A percentile compares a stretch with the other conserved stretches of the same genome.
Conservation (phyloP, 2,329 filamentous ascomycete species). For the Byssothecium circinans region DNA sequence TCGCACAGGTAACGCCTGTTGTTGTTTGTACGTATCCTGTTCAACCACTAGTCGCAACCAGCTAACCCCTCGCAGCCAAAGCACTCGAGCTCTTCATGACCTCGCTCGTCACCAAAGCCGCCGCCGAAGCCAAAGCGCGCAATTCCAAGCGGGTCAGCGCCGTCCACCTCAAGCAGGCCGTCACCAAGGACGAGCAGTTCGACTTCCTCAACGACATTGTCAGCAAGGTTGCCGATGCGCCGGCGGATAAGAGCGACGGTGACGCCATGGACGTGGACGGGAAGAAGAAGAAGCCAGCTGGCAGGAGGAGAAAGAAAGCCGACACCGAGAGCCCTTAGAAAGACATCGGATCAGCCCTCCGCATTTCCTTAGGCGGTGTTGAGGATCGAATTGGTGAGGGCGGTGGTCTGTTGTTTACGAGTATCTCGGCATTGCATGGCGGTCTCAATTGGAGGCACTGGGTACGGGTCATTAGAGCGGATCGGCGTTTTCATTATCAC, state of each 20-base stretch:
- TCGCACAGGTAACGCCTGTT: slow-evolving; percentile 94
- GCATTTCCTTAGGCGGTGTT: background rate
- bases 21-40: slow-evolving; percentile 67
- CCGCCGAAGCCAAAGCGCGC: slow-evolving; percentile 77
- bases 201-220: slow-evolving; percentile 94
- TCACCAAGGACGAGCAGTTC: slow-evolving; percentile 86
- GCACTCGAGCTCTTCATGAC: slow-evolving; percentile 98
- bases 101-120: slow-evolving; percentile 83
- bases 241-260: slow-evolving; percentile 52
- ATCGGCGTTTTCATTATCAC: slow-evolving; percentile 10
- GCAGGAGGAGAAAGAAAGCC: slow-evolving; percentile 42
- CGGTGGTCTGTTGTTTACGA: background rate
- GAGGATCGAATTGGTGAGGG: too few species aligned
- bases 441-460: background rate
- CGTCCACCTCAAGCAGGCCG: slow-evolving; percentile 86
- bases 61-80: slow-evolving; percentile 63
- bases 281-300: slow-evolving; percentile 49
- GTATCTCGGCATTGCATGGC: background rate
- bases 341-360: too few species aligned
- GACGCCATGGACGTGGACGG: slow-evolving; percentile 45
- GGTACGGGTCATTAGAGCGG: slow-evolving; percentile 4
- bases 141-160: slow-evolving; percentile 89
- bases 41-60: background rate
- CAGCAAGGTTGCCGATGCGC: slow-evolving; percentile 73
- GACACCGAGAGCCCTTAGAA: slow-evolving; percentile 42